Evolutionary conservation across 1,139 yeast species (phyloP).

Genomic region (Pichia cactophila): DNA sequence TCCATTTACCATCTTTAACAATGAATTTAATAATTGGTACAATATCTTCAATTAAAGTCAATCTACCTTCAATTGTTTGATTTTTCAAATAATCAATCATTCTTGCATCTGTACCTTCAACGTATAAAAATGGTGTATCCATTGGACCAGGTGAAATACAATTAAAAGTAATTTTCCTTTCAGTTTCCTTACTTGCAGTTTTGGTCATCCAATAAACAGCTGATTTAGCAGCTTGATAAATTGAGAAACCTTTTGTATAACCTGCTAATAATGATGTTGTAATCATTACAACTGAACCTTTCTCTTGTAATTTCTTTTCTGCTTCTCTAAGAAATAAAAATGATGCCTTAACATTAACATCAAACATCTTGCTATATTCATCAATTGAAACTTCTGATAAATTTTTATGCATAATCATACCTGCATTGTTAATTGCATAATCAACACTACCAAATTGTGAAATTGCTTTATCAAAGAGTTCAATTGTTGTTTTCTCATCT

Average conservation of each 20-base stretch:
- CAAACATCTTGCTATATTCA: constrained; percentile 49
- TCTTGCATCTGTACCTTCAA: constrained; percentile 43
- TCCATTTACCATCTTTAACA: constrained; percentile 61
- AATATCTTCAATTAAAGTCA: constrained; percentile 53
- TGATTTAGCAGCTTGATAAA: constrained; percentile 56
- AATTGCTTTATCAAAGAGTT: constrained; percentile 40
- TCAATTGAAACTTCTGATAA: constrained; percentile 40
- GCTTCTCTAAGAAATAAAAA: constrained; percentile 57
- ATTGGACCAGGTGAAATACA: constrained; percentile 66
- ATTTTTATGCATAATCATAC: constrained; percentile 53
- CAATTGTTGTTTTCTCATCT: constrained; percentile 35
- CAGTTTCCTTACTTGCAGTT: constrained; percentile 51
- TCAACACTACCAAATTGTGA: constrained; percentile 43
- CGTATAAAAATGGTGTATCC: constrained; percentile 64
- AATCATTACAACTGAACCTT: constrained; percentile 48
- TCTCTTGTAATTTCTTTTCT: constrained; percentile 40
- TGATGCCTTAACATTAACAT: constrained; percentile 50
- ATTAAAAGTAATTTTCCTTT: constrained; percentile 43
- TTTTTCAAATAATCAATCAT: constrained; percentile 50
- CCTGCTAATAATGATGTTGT: constrained; percentile 64
- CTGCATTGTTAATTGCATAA: constrained; percentile 60
- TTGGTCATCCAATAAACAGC: constrained; percentile 52
- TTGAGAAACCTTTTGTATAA: constrained; percentile 48
- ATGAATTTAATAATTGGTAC: constrained; percentile 56
- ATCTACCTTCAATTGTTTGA: constrained; percentile 39